Evolutionary conservation across 192 early-diverging fungal species (phyloP).

Genomic region (Entomortierella chlamydospora): DNA sequence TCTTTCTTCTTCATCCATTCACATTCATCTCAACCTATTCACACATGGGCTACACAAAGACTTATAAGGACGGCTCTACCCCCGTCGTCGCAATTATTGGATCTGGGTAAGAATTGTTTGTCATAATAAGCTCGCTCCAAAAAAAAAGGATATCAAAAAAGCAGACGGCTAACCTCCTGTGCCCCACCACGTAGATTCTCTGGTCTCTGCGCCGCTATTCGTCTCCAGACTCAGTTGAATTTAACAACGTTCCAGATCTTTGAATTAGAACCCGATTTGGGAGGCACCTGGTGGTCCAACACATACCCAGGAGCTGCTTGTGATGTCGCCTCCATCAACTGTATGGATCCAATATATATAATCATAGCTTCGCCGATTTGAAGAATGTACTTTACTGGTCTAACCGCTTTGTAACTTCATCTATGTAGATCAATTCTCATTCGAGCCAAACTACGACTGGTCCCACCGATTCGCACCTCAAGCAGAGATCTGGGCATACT

Average conservation of each 20-base stretch:
- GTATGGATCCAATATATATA: conserved; percentile 15
- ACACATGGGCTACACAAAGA: conserved; percentile 32
- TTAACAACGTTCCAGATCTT: conserved; percentile 55
- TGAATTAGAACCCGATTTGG: conserved; percentile 60
- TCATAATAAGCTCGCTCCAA: not conserved
- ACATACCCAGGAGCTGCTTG: conserved; percentile 64
- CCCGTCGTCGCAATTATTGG: conserved; percentile 59
- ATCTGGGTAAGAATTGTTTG: conserved; percentile 45
- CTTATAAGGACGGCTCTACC: conserved; percentile 43
- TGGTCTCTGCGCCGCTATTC: conserved; percentile 64
- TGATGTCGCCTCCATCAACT: conserved; percentile 62
- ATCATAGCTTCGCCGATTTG: not conserved
- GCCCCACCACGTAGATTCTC: conserved; percentile 55
- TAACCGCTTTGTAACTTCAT: not conserved
- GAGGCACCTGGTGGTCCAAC: conserved; percentile 66
- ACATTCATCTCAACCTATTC: too few species aligned
- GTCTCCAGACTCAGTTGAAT: conserved; percentile 58
- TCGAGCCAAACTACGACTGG: conserved; percentile 62
- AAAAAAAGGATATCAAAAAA: too few species aligned
- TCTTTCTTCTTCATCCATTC: too few species aligned
- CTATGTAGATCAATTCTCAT: conserved; percentile 35
- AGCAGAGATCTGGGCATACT: conserved; percentile 60
- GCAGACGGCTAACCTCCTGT: too few species aligned
- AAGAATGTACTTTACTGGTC: not conserved
- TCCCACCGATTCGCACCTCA: conserved; percentile 44